Evolutionary conservation across 169 alveolate genomes (phyloP).

Genomic region (Cytauxzoon felis): DNA sequence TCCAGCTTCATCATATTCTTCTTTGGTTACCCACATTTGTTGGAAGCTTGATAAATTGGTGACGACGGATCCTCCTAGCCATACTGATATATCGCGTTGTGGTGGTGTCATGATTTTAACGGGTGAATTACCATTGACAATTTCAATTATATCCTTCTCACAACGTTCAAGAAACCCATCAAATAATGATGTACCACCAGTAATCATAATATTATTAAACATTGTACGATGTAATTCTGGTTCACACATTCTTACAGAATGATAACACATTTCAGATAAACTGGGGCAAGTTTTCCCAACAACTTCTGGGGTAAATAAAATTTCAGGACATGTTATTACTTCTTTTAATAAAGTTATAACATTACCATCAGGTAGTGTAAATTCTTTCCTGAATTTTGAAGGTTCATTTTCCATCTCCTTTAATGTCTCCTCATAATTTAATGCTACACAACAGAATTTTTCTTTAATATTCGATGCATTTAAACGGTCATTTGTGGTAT

Average conservation of each 20-base stretch:
- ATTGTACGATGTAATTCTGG: constrained; percentile 57
- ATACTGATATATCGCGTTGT: constrained; percentile 65
- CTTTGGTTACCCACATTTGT: constrained; percentile 97
- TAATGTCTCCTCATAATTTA: constrained; percentile 31
- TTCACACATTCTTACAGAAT: constrained; percentile 44
- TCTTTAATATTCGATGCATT: constrained; percentile 53
- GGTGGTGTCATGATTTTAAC: constrained; percentile 23
- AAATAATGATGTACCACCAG: constrained; percentile 56
- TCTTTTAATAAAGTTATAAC: constrained; percentile 10
- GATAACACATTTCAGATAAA: constrained; percentile 33
- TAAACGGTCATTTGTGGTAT: constrained; percentile 1
- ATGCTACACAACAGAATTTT: constrained; percentile 42
- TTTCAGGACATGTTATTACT: constrained; percentile 56
- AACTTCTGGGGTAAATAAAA: constrained; percentile 43
- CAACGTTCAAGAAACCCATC: constrained; percentile 44
- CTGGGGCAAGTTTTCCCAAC: constrained; percentile 28
- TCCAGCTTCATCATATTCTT: constrained; percentile 97
- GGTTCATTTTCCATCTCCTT: constrained; percentile 28
- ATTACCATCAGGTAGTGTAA: constrained; percentile 58
- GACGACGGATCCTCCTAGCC: constrained; percentile 98
- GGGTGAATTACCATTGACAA: constrained; percentile 30
- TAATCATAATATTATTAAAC: constrained; percentile 41
- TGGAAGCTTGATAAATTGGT: constrained; percentile 94
- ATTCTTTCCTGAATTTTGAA: not conserved
- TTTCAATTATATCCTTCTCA: constrained; percentile 35